phyloP scores from a whole-genome alignment of 352 stramenopile genomes.

The Halophytophthora polymorphica region DNA sequence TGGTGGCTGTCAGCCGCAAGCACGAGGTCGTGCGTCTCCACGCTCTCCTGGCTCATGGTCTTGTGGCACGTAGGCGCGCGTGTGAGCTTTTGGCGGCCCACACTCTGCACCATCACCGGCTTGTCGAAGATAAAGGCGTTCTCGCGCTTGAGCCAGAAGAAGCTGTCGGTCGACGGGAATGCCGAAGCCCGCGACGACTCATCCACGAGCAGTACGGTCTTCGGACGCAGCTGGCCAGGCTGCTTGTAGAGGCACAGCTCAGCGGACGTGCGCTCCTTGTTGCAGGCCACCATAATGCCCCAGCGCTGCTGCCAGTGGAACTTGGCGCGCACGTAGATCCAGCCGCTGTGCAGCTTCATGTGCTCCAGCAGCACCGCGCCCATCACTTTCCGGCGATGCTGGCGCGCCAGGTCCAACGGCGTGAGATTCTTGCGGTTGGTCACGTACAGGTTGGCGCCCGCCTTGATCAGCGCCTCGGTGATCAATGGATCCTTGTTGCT shows the following conservation, averaged over 20 bases:
- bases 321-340: slow-evolving; percentile 21
- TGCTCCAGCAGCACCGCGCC: slow-evolving; percentile 29
- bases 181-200: not conserved
- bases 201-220: slow-evolving; percentile 6
- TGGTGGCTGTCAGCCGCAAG: slow-evolving; percentile 1
- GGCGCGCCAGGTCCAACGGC: slow-evolving; percentile 44
- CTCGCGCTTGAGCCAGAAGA: slow-evolving; percentile 2
- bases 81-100: slow-evolving; percentile 1
- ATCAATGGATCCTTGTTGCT: slow-evolving; percentile 22
- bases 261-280: slow-evolving; percentile 21
- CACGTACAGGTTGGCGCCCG: slow-evolving; percentile 29
- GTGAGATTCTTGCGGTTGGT: slow-evolving; percentile 46
- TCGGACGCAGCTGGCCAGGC: not conserved
- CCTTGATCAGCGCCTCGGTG: slow-evolving; percentile 39
- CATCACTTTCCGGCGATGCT: slow-evolving; percentile 20
- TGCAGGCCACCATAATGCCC: slow-evolving; percentile 40
- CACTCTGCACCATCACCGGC: slow-evolving; percentile 5
- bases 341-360: slow-evolving; percentile 36
- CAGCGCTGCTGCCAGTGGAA: slow-evolving; percentile 46
- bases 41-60: slow-evolving; percentile 2
- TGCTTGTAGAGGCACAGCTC: slow-evolving; percentile 19
- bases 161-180: slow-evolving; percentile 4
- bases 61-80: slow-evolving; percentile 3
- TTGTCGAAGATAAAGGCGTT: slow-evolving; percentile 2
- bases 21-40: not conserved